phyloP scores from a whole-genome alignment of 106 monocot species.

The Platanthera guangdongensis region DNA sequence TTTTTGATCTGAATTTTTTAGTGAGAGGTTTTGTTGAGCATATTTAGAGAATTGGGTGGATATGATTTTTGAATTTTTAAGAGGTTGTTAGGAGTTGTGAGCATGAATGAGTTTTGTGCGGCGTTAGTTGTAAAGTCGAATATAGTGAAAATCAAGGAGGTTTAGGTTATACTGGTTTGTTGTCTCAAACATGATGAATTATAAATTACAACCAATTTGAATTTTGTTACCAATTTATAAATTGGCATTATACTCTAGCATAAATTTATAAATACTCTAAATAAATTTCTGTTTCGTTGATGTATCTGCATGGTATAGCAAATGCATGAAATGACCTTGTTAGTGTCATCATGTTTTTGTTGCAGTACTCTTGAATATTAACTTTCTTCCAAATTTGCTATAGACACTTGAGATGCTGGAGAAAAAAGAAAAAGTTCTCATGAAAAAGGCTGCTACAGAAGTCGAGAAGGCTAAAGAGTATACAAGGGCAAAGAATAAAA shows the following conservation, averaged over 20 bases:
- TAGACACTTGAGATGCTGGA: conserved; percentile 19
- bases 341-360: not conserved
- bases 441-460: conserved; percentile 13
- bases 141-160: too few species aligned
- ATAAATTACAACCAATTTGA: not conserved
- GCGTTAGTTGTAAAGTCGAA: too few species aligned
- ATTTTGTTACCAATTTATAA: not conserved
- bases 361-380: not conserved
- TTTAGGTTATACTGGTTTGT: too few species aligned
- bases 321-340: not conserved
- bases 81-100: too few species aligned
- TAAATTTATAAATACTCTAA: not conserved
- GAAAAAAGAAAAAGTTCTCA: conserved; percentile 17
- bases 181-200: not conserved
- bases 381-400: not conserved
- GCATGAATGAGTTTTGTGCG: too few species aligned
- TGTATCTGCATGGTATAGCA: not conserved
- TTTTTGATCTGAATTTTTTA: too few species aligned
- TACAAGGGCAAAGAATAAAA: conserved; percentile 14
- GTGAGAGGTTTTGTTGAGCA: too few species aligned
- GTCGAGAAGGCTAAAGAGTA: conserved; percentile 20
- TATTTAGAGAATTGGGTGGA: too few species aligned
- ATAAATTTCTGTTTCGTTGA: not conserved
- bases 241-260: not conserved
- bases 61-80: too few species aligned